A percentile compares a stretch with the other conserved stretches of the same genome.
phyloP scores from a whole-genome alignment of 176 grass and related monocot species.

The Oryza longistaminata region DNA sequence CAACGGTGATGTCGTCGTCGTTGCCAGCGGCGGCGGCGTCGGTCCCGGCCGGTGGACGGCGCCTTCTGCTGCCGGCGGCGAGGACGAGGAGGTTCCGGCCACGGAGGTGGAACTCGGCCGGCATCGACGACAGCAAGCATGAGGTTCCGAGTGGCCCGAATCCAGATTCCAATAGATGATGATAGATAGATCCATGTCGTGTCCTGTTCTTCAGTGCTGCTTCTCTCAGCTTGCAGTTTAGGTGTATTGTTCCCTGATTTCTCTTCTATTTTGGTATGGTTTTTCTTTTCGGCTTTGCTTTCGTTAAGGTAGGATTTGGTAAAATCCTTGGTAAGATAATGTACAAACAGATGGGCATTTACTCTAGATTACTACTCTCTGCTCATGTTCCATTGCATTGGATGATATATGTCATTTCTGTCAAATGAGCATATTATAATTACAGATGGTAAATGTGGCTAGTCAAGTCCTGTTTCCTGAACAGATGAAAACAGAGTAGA shows the following conservation, averaged over 20 bases:
- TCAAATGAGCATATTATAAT: neutral
- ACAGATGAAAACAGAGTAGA: neutral
- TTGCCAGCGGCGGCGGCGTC: neutral
- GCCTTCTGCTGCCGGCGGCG: slow-evolving; percentile 20
- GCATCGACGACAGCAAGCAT: slow-evolving; percentile 57
- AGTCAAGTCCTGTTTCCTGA: neutral
- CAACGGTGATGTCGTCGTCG: neutral
- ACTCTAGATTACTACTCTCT: neutral
- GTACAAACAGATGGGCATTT: slow-evolving; percentile 40
- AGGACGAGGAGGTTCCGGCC: slow-evolving; percentile 40
- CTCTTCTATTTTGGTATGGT: neutral
- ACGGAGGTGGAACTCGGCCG: slow-evolving; percentile 40
- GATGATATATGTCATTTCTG: neutral
- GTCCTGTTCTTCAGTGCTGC: neutral
- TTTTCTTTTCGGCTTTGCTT: neutral
- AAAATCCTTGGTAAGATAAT: slow-evolving; percentile 15
- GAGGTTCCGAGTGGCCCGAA: slow-evolving; percentile 77
- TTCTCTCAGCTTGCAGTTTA: neutral
- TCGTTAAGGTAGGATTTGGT: neutral
- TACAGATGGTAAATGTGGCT: neutral
- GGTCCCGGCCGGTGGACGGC: neutral
- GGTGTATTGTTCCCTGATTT: neutral
- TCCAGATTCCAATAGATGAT: slow-evolving; percentile 61
- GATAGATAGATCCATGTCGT: neutral
- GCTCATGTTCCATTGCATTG: neutral